A percentile compares a stretch with the other conserved stretches of the same genome.
These are phyloP conservation scores for Sphagnum tenellum DNA, from an alignment of 225 moss, liverwort and hornwort species.

Conservation along the genomic window DNA sequence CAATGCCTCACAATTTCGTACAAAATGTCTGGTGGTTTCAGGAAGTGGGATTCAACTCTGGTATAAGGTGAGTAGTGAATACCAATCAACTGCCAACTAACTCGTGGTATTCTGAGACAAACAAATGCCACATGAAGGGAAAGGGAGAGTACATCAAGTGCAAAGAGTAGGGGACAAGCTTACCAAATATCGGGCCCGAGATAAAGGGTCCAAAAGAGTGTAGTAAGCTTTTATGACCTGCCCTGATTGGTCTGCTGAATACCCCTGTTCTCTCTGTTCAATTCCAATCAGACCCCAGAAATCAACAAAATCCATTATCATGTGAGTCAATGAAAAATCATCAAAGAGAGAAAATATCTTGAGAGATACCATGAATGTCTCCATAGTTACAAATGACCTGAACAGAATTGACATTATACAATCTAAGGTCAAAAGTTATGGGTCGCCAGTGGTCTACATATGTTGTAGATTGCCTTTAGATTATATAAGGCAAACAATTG, in stretches of 20 bases:
- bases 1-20: neutral
- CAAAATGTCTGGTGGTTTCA: neutral
- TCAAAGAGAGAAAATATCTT: too few relatives aligned
- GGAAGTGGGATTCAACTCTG: neutral
- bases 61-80: neutral
- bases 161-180: neutral
- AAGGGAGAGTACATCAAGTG: neutral
- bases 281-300: neutral
- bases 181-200: conserved; percentile 82
- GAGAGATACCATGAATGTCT: too few relatives aligned
- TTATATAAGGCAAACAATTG: too few relatives aligned
- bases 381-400: too few relatives aligned
- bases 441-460: too few relatives aligned
- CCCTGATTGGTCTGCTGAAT: conserved; percentile 70
- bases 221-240: conserved; percentile 90
- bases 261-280: conserved; percentile 68
- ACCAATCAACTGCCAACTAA: neutral
- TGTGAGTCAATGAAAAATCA: too few relatives aligned
- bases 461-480: too few relatives aligned
- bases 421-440: too few relatives aligned
- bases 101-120: neutral
- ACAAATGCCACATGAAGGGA: neutral
- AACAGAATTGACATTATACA: too few relatives aligned
- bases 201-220: conserved; percentile 59
- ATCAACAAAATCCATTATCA: too few relatives aligned